Evolutionary conservation across 805 yeast species (phyloP).

Genomic region (Pichia paraexigua): DNA sequence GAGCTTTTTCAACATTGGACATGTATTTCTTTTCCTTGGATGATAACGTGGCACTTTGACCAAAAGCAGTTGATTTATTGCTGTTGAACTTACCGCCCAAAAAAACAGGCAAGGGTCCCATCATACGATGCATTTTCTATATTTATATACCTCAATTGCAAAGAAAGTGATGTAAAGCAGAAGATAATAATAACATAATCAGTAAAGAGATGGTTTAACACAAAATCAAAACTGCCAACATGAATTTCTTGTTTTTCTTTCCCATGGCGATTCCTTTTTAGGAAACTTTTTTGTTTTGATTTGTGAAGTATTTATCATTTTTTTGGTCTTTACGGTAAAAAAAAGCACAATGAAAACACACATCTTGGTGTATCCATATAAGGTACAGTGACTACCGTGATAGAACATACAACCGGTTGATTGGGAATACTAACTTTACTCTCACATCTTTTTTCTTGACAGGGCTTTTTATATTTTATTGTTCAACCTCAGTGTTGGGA

Average conservation of each 20-base stretch:
- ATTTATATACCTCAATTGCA: background rate
- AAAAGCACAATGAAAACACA: background rate
- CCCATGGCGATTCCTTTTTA: background rate
- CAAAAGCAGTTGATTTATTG: conserved; percentile 5
- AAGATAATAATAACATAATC: background rate
- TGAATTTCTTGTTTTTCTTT: background rate
- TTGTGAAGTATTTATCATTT: too few species aligned
- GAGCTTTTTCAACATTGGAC: conserved; percentile 62
- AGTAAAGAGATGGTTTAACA: background rate
- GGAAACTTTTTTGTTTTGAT: background rate
- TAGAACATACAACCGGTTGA: background rate
- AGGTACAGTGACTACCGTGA: background rate
- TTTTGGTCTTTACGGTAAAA: background rate
- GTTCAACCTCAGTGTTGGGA: conserved; percentile 21
- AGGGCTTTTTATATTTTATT: conserved; percentile 24
- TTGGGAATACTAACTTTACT: background rate
- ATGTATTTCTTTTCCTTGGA: conserved; percentile 63
- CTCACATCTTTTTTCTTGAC: background rate
- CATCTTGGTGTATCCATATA: background rate
- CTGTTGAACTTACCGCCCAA: conserved; percentile 7
- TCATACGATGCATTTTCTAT: conserved; percentile 13
- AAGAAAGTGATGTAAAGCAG: background rate
- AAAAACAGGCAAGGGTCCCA: conserved; percentile 12
- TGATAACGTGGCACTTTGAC: conserved; percentile 26
- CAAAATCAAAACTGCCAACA: background rate